phyloP scores from a whole-genome alignment of 192 early-diverging fungal genomes.

The Coemansia sp. region DNA sequence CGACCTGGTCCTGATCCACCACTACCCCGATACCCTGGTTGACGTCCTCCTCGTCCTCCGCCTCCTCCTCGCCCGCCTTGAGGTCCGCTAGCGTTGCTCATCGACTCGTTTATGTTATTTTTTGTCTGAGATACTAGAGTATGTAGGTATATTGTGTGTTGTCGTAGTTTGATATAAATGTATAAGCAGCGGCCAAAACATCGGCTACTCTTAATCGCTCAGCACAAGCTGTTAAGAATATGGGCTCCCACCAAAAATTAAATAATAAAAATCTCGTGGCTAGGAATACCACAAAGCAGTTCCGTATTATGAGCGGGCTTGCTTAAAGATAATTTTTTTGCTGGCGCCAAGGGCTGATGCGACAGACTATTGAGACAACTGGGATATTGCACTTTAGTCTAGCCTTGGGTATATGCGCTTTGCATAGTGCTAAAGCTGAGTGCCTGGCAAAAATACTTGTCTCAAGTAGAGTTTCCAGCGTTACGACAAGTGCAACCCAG shows the following conservation, averaged over 20 bases:
- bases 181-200: neutral
- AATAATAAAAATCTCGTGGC: neutral
- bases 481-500: no score
- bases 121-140: neutral
- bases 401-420: no score
- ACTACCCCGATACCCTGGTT: neutral
- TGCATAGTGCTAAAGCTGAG: no score
- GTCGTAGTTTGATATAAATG: neutral
- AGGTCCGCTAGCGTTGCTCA: neutral
- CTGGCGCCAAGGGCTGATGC: no score
- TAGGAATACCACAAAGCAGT: no score
- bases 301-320: no score
- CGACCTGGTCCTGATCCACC: neutral
- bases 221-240: neutral
- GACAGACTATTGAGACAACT: no score
- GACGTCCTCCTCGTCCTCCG: neutral
- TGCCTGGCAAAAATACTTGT: no score
- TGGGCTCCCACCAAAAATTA: neutral
- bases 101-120: neutral
- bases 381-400: no score
- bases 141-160: neutral
- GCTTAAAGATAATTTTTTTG: no score
- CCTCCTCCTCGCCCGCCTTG: neutral
- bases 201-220: neutral
- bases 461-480: no score